phyloP scores from a whole-genome alignment of 140 eudicot species.

The Erigeron philadelphicus region DNA sequence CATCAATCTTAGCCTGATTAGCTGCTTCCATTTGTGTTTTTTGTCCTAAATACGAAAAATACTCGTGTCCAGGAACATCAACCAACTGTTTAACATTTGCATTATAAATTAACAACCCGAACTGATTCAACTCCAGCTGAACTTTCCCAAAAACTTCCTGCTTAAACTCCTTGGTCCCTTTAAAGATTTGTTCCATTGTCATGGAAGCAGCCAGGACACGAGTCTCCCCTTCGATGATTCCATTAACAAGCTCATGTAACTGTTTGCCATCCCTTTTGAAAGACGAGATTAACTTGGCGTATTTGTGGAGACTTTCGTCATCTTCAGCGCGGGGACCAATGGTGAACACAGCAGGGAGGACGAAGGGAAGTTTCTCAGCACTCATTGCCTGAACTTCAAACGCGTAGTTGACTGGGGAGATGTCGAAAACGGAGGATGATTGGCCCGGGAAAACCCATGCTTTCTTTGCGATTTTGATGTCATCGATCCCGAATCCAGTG shows the following conservation, averaged over 20 bases:
- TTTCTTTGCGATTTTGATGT: slow-evolving; percentile 6
- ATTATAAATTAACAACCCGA: slow-evolving; percentile 24
- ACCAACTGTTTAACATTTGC: slow-evolving; percentile 21
- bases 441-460: background rate
- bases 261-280: background rate
- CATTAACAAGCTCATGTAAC: slow-evolving; percentile 11
- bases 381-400: slow-evolving; percentile 8
- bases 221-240: slow-evolving; percentile 7
- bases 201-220: slow-evolving; percentile 12
- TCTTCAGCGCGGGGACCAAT: slow-evolving; percentile 2
- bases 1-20: slow-evolving; percentile 18
- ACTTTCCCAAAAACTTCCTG: slow-evolving; percentile 23
- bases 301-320: slow-evolving; percentile 5
- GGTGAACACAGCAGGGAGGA: slow-evolving; percentile 2
- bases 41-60: slow-evolving; percentile 6
- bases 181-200: slow-evolving; percentile 20
- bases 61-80: slow-evolving; percentile 24
- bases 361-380: slow-evolving; percentile 10
- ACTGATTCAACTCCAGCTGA: slow-evolving; percentile 19
- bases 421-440: background rate
- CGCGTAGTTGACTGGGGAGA: background rate
- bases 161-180: slow-evolving; percentile 23
- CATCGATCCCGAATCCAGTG: slow-evolving; percentile 3
- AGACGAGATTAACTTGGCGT: background rate
- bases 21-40: slow-evolving; percentile 16